phyloP scores from a whole-genome alignment of 1,284 basidiomycete genomes.

The Heimioporus retisporus region DNA sequence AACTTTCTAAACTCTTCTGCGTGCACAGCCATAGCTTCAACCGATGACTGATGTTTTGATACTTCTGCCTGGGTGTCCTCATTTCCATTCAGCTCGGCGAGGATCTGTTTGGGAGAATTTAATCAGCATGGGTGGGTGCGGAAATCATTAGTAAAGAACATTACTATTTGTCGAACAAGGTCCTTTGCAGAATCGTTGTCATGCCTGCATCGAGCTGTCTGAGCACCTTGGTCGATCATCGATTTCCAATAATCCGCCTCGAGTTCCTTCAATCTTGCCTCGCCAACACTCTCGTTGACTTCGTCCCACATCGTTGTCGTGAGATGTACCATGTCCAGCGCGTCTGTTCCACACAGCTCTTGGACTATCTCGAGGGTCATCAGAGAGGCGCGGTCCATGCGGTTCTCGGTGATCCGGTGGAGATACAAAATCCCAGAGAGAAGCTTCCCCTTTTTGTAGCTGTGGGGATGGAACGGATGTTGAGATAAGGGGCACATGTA shows the following conservation, averaged over 20 bases:
- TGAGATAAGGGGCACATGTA: not conserved
- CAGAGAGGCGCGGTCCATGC: slow-evolving; percentile 53
- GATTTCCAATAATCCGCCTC: slow-evolving; percentile 19
- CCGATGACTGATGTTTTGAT: no score
- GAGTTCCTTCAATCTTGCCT: slow-evolving; percentile 35
- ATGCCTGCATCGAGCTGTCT: no score
- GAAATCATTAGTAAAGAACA: no score
- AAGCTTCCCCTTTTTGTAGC: slow-evolving; percentile 13
- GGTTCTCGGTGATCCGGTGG: slow-evolving; percentile 59
- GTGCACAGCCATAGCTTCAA: no score
- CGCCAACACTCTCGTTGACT: slow-evolving; percentile 16
- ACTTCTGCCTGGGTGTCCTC: no score
- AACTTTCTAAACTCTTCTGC: no score
- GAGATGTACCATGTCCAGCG: slow-evolving; percentile 42
- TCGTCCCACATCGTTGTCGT: slow-evolving; percentile 50
- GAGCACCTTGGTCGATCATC: slow-evolving; percentile 9
- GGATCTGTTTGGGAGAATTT: no score
- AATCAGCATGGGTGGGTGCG: no score
- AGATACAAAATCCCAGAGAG: slow-evolving; percentile 57
- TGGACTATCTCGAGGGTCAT: slow-evolving; percentile 58
- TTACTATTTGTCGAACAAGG: no score
- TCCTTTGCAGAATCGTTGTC: no score
- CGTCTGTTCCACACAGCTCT: slow-evolving; percentile 23
- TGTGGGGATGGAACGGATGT: no score
- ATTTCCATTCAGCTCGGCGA: no score